Evolutionary conservation across 202 grass and related monocot species (phyloP).

Genomic region (Thinopyrum obtusiflorum): DNA sequence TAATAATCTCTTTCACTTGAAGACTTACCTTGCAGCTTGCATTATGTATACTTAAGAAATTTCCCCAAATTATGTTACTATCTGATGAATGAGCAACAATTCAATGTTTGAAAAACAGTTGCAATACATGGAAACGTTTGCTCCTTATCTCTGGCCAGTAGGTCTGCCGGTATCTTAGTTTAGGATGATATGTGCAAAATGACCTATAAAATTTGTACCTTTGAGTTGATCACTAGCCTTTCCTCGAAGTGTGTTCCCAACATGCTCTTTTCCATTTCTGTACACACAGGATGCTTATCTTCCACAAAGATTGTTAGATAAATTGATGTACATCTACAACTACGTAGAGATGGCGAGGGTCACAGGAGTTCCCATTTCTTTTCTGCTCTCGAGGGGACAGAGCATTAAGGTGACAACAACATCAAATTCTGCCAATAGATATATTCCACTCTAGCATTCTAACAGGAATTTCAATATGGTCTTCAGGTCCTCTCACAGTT

Average conservation of each 20-base stretch:
- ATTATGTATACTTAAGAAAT: background rate
- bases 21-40: background rate
- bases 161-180: slow-evolving; percentile 12
- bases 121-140: background rate
- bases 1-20: background rate
- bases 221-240: slow-evolving; percentile 6
- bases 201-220: slow-evolving; percentile 1
- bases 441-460: slow-evolving; percentile 12
- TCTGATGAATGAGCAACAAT: background rate
- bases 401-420: slow-evolving; percentile 80
- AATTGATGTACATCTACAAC: slow-evolving; percentile 99
- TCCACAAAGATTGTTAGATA: slow-evolving; percentile 90
- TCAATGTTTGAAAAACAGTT: background rate
- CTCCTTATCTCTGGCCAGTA: background rate
- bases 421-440: slow-evolving; percentile 25
- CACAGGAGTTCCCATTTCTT: slow-evolving; percentile 96
- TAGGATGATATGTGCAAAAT: background rate
- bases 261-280: slow-evolving; percentile 6
- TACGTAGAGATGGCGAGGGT: slow-evolving; percentile 99
- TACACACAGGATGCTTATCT: slow-evolving; percentile 91
- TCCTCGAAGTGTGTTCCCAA: background rate
- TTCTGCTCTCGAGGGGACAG: slow-evolving; percentile 92
- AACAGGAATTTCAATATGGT: slow-evolving; percentile 33
- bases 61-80: background rate
- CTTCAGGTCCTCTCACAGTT: slow-evolving; percentile 86